Evolutionary conservation across 2,329 filamentous ascomycete genomes (phyloP).

Genomic region (Aspergillus pseudoterreus): DNA sequence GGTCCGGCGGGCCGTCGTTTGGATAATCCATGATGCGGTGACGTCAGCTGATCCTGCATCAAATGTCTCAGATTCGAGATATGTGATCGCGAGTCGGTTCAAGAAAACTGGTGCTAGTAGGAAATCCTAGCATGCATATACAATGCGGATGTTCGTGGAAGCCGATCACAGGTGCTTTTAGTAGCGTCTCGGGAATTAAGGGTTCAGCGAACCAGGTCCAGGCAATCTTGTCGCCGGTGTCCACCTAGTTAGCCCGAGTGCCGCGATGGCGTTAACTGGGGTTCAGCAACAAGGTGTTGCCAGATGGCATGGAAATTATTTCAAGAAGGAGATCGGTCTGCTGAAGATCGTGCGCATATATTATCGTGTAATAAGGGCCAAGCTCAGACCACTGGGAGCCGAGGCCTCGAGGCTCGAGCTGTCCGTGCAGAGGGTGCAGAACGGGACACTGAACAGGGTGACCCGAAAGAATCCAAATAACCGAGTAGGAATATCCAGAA

Average conservation of each 20-base stretch:
- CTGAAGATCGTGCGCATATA: conserved; percentile 5
- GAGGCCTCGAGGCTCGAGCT: neutral
- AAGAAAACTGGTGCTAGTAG: too few relatives aligned
- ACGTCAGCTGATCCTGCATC: too few relatives aligned
- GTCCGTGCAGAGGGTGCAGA: neutral
- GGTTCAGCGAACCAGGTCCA: conserved; percentile 2
- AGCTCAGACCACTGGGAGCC: conserved; percentile 4
- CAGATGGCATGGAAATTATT: too few relatives aligned
- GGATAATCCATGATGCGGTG: conserved; percentile 18
- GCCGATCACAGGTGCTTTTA: conserved; percentile 3
- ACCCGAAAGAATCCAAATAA: neutral
- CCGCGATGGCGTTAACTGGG: neutral
- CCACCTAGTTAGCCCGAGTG: neutral
- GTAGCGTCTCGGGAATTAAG: neutral
- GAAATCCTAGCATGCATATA: neutral
- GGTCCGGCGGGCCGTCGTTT: conserved; percentile 9
- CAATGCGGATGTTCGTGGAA: neutral
- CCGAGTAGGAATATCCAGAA: neutral
- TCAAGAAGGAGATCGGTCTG: neutral
- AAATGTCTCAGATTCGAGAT: too few relatives aligned
- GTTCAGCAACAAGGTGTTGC: neutral
- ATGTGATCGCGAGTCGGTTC: too few relatives aligned
- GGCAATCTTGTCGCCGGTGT: neutral
- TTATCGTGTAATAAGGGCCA: conserved; percentile 7
- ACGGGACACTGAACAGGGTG: too few relatives aligned